A percentile compares a stretch with the other conserved stretches of the same genome.
These are phyloP conservation scores for Wickerhamiella azymoides DNA, from an alignment of 805 yeast genomes.

Conservation along the genomic window DNA sequence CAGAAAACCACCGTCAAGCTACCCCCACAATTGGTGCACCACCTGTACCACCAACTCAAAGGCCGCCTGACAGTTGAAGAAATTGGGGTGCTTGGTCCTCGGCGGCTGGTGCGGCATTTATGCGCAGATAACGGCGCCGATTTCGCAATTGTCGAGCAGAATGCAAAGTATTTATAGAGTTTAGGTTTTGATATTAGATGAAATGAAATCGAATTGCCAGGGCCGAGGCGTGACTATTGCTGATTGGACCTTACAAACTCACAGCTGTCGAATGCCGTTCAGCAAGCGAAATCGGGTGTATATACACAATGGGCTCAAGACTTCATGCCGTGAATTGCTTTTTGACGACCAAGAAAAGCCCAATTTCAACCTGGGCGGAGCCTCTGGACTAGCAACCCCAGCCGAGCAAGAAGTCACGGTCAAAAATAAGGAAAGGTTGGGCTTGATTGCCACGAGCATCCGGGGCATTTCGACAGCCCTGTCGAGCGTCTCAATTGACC, in stretches of 20 bases:
- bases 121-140: not conserved
- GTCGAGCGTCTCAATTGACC: constrained; percentile 18
- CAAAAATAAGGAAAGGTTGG: constrained; percentile 20
- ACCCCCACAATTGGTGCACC: not conserved
- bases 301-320: constrained; percentile 2
- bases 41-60: not conserved
- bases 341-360: not conserved
- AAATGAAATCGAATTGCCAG: no score
- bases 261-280: not conserved
- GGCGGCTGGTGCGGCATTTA: not conserved
- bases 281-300: constrained; percentile 3
- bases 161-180: not conserved
- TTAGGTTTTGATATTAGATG: no score
- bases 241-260: not conserved
- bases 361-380: not conserved
- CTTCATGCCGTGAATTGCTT: constrained; percentile 3
- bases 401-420: constrained; percentile 18
- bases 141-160: not conserved
- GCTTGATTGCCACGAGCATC: constrained; percentile 21
- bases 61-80: not conserved
- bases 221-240: not conserved
- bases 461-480: constrained; percentile 21
- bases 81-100: not conserved
- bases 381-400: constrained; percentile 16
- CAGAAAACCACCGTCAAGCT: not conserved